Conservation (phyloP, 805 yeast species). For the Barnettozyma botsteinii region DNA sequence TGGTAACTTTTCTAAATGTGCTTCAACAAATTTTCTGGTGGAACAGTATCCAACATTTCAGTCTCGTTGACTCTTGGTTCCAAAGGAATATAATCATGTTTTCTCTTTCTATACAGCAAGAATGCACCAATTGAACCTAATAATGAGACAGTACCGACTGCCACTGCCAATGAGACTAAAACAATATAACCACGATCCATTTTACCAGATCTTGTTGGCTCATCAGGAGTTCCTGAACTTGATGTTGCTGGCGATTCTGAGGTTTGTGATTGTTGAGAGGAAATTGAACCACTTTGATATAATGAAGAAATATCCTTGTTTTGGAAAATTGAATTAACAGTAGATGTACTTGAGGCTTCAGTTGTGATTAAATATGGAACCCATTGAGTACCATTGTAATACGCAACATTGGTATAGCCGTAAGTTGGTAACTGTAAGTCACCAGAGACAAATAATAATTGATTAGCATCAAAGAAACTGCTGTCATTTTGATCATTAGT, state of each 20-base stretch:
- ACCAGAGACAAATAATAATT: constrained; percentile 56
- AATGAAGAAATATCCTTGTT: constrained; percentile 34
- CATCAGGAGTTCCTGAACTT: background rate
- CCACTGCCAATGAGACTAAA: constrained; percentile 60
- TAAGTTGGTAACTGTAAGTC: constrained; percentile 39
- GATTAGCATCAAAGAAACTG: constrained; percentile 36
- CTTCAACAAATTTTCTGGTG: constrained; percentile 49
- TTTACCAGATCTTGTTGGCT: constrained; percentile 21
- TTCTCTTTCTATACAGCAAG: constrained; percentile 32
- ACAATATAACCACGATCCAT: constrained; percentile 57
- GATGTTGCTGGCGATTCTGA: constrained; percentile 16
- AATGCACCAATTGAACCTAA: constrained; percentile 37
- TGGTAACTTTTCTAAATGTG: constrained; percentile 19
- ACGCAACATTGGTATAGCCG: constrained; percentile 57
- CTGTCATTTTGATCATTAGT: constrained; percentile 28
- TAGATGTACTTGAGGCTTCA: constrained; percentile 19
- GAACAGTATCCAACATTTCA: constrained; percentile 56
- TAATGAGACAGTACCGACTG: constrained; percentile 44
- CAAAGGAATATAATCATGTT: constrained; percentile 39
- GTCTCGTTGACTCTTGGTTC: constrained; percentile 54
- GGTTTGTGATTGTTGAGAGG: constrained; percentile 13
- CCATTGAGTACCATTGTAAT: constrained; percentile 65
- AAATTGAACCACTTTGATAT: constrained; percentile 23
- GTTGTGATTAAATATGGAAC: constrained; percentile 51
- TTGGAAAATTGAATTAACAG: constrained; percentile 28